Conservation (phyloP, 2,329 filamentous ascomycete species). For the Fusarium bactridioides region DNA sequence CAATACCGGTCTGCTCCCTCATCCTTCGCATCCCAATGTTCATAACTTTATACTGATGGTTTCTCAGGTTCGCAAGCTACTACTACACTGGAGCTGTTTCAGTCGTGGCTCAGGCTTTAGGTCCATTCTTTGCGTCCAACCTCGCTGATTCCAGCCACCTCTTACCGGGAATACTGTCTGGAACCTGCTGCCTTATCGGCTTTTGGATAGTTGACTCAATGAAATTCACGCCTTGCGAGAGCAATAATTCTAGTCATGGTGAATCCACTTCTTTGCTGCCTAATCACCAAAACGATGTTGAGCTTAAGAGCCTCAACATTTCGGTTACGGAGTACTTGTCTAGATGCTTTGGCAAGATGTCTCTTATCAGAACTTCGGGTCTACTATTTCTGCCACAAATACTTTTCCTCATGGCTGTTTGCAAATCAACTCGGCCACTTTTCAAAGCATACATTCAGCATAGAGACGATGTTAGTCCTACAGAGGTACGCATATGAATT, state of each 20-base stretch:
- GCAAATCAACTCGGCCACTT: neutral
- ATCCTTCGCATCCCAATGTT: accelerated
- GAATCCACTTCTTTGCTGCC: neutral
- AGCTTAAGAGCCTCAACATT: neutral
- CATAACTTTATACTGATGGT: accelerated
- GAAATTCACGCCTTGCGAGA: neutral
- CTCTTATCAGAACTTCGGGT: neutral
- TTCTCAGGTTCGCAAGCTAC: neutral
- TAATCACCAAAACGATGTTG: neutral
- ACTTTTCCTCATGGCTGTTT: neutral
- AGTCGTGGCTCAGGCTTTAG: neutral
- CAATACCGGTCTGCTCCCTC: neutral
- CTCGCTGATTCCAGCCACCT: neutral
- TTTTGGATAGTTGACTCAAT: neutral
- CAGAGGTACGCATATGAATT: neutral
- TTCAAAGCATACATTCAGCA: neutral
- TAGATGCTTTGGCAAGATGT: neutral
- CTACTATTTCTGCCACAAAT: neutral
- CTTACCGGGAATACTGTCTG: neutral
- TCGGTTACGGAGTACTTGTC: neutral
- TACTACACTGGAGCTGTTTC: neutral
- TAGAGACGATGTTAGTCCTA: neutral
- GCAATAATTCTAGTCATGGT: neutral
- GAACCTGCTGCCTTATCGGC: neutral
- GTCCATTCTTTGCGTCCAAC: neutral